A percentile compares a stretch with the other conserved stretches of the same genome.
Evolutionary conservation across 2,329 filamentous ascomycete species (phyloP).

Genomic region (Penicillium nordicum): DNA sequence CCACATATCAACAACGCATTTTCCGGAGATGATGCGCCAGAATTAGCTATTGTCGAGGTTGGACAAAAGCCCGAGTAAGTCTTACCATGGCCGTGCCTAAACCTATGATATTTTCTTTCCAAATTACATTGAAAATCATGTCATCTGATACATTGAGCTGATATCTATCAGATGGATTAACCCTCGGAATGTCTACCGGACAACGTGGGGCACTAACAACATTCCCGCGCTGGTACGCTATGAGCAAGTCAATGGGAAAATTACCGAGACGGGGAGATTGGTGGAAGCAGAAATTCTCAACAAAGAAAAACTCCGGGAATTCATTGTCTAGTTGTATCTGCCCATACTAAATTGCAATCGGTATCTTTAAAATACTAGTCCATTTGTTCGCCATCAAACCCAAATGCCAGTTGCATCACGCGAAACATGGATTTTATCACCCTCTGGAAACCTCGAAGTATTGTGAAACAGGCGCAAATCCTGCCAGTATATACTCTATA

Average conservation of each 20-base stretch:
- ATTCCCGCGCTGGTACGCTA: conserved; percentile 39
- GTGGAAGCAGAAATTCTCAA: conserved; percentile 35
- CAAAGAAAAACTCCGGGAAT: conserved; percentile 18
- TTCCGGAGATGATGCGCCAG: conserved; percentile 20
- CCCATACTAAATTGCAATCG: neutral
- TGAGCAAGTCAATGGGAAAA: conserved; percentile 29
- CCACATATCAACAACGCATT: conserved; percentile 35
- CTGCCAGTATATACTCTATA: neutral
- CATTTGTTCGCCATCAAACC: too few relatives aligned
- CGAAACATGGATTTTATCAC: neutral
- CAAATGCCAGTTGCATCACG: neutral
- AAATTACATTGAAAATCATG: neutral
- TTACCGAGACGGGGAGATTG: conserved; percentile 32
- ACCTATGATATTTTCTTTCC: neutral
- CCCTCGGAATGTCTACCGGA: conserved; percentile 33
- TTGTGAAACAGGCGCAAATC: neutral
- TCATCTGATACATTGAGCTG: neutral
- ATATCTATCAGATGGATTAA: conserved; percentile 34
- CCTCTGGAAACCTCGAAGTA: neutral
- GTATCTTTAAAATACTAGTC: too few relatives aligned
- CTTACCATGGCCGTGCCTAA: neutral
- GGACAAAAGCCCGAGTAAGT: conserved; percentile 37
- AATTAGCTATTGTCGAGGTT: conserved; percentile 33
- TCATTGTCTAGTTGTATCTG: conserved; percentile 16
- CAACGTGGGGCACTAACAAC: conserved; percentile 34